These are phyloP conservation scores for Fusarium equiseti DNA, from an alignment of 2,329 filamentous ascomycete genomes.

Conservation along the genomic window DNA sequence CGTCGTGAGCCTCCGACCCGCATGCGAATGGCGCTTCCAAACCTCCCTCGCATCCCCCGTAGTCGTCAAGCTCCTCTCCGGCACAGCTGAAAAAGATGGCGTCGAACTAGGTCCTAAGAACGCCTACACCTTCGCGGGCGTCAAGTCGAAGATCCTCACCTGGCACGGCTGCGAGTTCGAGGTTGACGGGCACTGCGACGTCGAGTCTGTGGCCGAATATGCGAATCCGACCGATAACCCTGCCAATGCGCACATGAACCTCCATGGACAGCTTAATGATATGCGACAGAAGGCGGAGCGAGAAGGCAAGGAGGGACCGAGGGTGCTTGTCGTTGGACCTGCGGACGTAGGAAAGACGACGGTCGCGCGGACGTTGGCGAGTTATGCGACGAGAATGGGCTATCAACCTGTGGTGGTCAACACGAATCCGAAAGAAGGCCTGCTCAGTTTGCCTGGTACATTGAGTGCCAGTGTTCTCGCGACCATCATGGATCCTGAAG, in stretches of 20 bases:
- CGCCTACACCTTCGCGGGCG: constrained; percentile 82
- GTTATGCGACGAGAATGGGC: constrained; percentile 81
- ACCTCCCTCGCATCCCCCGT: constrained; percentile 65
- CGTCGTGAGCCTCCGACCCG: constrained; percentile 67
- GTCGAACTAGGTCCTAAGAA: constrained; percentile 88
- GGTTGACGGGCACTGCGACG: constrained; percentile 71
- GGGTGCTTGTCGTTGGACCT: constrained; percentile 86
- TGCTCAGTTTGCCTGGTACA: constrained; percentile 82
- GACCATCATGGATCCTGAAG: constrained; percentile 83
- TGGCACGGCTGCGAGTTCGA: constrained; percentile 92
- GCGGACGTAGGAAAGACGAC: constrained; percentile 86
- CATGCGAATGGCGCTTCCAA: constrained; percentile 84
- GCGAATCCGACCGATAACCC: constrained; percentile 81
- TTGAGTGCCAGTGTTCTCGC: constrained; percentile 89
- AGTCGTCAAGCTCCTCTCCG: constrained; percentile 74
- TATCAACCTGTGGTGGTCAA: constrained; percentile 86
- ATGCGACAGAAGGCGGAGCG: constrained; percentile 72
- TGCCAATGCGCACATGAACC: constrained; percentile 82
- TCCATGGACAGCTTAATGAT: constrained; percentile 87
- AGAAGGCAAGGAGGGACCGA: constrained; percentile 70
- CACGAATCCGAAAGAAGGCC: constrained; percentile 82
- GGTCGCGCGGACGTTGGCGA: constrained; percentile 79
- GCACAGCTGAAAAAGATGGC: constrained; percentile 93
- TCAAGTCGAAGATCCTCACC: constrained; percentile 89
- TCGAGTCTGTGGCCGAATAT: constrained; percentile 70